A percentile compares a stretch with the other conserved stretches of the same genome.
Evolutionary conservation across 305 asterid genomes (phyloP).

Genomic region (Fraxinus floribunda): DNA sequence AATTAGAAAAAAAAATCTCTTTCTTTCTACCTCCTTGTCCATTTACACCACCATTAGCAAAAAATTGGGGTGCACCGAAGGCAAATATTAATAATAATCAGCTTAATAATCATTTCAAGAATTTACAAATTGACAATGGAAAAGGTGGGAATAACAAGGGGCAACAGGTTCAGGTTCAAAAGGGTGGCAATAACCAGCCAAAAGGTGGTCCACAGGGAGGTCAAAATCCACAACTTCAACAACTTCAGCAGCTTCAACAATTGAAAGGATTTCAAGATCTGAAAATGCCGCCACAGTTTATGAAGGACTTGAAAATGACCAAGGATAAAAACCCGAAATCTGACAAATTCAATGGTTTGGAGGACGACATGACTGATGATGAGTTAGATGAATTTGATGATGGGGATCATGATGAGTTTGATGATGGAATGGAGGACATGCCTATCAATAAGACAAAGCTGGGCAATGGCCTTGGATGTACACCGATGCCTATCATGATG

Average conservation of each 20-base stretch:
- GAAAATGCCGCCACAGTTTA: slow-evolving; percentile 57
- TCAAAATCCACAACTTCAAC: slow-evolving; percentile 40
- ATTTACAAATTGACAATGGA: slow-evolving; percentile 59
- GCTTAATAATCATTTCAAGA: slow-evolving; percentile 55
- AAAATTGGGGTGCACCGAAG: slow-evolving; percentile 58
- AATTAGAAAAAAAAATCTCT: no score
- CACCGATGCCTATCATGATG: slow-evolving; percentile 33
- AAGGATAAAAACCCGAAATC: slow-evolving; percentile 51
- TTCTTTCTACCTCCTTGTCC: no score
- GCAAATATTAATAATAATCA: slow-evolving; percentile 37
- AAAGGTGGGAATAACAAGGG: slow-evolving; percentile 55
- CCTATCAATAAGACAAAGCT: slow-evolving; percentile 40
- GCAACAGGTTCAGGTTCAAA: slow-evolving; percentile 31
- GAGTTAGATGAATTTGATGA: slow-evolving; percentile 39
- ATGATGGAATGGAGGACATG: slow-evolving; percentile 50
- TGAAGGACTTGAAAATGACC: slow-evolving; percentile 52
- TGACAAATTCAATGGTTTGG: slow-evolving; percentile 45
- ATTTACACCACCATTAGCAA: no score
- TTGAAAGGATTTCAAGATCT: slow-evolving; percentile 68
- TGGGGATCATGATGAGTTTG: slow-evolving; percentile 33
- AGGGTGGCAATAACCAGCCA: slow-evolving; percentile 45
- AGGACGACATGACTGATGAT: slow-evolving; percentile 49
- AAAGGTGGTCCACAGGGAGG: slow-evolving; percentile 39
- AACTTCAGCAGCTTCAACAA: slow-evolving; percentile 50
- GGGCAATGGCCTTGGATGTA: slow-evolving; percentile 36